A percentile compares a stretch with the other conserved stretches of the same genome.
phyloP scores from a whole-genome alignment of 768 basidiomycete species.

The Hydnomerulius pinastri region DNA sequence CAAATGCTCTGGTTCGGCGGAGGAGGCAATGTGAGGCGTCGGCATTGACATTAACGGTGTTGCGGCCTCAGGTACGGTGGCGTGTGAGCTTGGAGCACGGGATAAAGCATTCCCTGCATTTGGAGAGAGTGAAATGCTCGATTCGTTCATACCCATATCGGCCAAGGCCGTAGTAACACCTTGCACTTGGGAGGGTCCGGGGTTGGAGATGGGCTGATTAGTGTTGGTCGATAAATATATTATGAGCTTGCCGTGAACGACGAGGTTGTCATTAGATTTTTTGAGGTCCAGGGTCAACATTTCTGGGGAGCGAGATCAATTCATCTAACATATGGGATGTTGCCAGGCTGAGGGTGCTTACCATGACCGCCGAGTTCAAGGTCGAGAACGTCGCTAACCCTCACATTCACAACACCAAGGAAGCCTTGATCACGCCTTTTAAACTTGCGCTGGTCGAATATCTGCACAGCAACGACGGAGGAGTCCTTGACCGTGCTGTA shows the following conservation, averaged over 20 bases:
- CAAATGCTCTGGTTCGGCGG: constrained; percentile 31
- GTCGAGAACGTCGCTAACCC: constrained; percentile 88
- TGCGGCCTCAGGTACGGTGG: constrained; percentile 48
- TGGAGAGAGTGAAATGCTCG: constrained; percentile 60
- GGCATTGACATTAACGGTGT: constrained; percentile 45
- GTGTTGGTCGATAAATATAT: constrained; percentile 94
- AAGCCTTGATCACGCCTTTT: constrained; percentile 98
- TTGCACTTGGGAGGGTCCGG: constrained; percentile 72
- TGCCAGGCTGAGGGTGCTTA: constrained; percentile 42
- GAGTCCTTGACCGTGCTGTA: constrained; percentile 91
- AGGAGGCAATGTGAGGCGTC: constrained; percentile 31
- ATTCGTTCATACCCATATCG: constrained; percentile 60
- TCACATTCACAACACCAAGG: constrained; percentile 94
- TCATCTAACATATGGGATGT: not conserved
- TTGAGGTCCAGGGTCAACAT: constrained; percentile 96
- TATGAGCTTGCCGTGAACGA: constrained; percentile 97
- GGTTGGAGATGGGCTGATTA: constrained; percentile 79
- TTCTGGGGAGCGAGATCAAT: constrained; percentile 51
- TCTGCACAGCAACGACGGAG: constrained; percentile 97
- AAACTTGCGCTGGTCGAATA: constrained; percentile 99
- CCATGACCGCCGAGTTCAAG: constrained; percentile 92
- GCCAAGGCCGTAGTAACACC: constrained; percentile 60
- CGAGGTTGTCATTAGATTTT: constrained; percentile 98
- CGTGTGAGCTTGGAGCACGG: constrained; percentile 68
- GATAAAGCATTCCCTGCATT: constrained; percentile 50